Base-by-base conservation (phyloP, 345 rosid species). In the Ailanthus altissimus region DNA sequence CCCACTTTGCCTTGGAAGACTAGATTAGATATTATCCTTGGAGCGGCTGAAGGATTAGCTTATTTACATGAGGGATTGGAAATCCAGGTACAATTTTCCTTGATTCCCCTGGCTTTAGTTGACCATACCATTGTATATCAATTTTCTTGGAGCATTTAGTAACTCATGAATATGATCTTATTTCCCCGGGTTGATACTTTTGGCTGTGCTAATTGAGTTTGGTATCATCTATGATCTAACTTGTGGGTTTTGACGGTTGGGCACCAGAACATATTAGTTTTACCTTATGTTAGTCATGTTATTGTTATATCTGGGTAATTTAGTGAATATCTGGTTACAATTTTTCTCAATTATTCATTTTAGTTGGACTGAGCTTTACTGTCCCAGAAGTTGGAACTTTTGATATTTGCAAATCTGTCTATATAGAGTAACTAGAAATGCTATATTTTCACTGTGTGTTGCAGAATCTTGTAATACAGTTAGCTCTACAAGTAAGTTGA, bases 41-140 rank as follows among this genome's bases (percentile, higher is more conserved):
- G 94, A 75, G 98, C 94, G 10, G 99, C 98, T 28, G 86, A 88
- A 79, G 99, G 98, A 26, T 73, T 96, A 72, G 90, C 92, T 61
- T 93, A 96, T 86, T 84, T 96, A 72, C 99, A 96, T 3, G 80
- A 75, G 15, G 92, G 88, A 67, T 76, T 90, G 81, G 94, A 90
- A 85, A 85, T 86, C 74, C 85, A 89, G 94, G 97, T 92, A 87
- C 58, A 61, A 0, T 68, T 64, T 70, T 26, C 51, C 64, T 72
- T 47, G n/a, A 46, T 73, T 47, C 16, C 0, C 10, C 32, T 26
- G 18, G 28, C 28, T 28, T 45, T 9, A 26, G 16, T 26, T 73
- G 64, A 54, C 56, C 21, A 1, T 40, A 8, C 15, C 42, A 14
- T 42, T 59, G 59, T 32, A 45, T 54, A 9, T 6, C 49, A 42